Base-by-base conservation (phyloP, 192 early-diverging fungal species). In the Backusella morwellensis region DNA sequence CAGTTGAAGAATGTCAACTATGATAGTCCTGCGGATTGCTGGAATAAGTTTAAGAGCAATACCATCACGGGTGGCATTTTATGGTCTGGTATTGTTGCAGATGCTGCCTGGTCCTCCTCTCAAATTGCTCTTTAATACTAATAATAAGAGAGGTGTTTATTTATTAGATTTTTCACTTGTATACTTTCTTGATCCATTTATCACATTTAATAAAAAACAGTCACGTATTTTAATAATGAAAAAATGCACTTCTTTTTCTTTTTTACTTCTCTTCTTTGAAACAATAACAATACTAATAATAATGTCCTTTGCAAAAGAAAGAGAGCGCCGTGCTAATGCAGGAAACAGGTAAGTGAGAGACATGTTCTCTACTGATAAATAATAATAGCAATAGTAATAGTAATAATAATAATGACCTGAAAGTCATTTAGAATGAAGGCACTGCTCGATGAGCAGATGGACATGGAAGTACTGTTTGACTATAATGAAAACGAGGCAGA, bases 41-140 rank as follows among this genome's bases (percentile, higher is more conserved):
- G 93, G 90, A 79, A 72, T 6, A 92, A 92, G 70, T 98, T 98
- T 82, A 89, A 87, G 70, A 90, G 89, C 47, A 95, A 96, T 78
- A 89, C 88, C 4, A 91, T 91, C 90, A 86, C 92, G 19, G 97
- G 97, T n/a, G 87, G 81, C 1, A 80, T 96, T n/a, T 75, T 98
- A 3, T 87, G 91, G 38, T 79, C 80, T n/a, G 96, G 94, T 2
- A 89, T 96, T 44, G 74, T 91, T 1, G 84, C 84, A 0, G 97
- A 98, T 79, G 78, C 80, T 29, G 50, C 66, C 0, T 75, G 44
- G 66, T 41, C 74, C 47, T 68, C 63, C 23, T 44, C 38, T 47
- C 63, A 44, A 35, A 11, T 72, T 21, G 41, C 17, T 21, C n/a
- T 23, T 3, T 70, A 70, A 3, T 32, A 26, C 0, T 70, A 70